Evolutionary conservation across 179 eudicot genomes (phyloP), one percentile per base, ranked within the genome.

Genomic region (Gypsophila paniculata): DNA sequence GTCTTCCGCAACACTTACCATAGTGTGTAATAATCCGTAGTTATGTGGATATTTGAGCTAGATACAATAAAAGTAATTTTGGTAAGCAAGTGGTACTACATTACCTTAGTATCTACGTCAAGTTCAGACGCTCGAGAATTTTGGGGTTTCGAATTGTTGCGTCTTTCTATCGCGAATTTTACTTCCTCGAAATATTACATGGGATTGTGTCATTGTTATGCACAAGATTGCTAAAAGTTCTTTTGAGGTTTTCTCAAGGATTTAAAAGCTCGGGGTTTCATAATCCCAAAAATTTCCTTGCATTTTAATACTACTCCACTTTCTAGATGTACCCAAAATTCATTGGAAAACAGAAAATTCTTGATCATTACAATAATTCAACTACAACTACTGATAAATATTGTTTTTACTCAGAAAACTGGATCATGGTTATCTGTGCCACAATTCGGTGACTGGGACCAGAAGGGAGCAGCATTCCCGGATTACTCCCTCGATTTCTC

Each of bases 371-470:
- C 53, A 44, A 60, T 13, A 19, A 61, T 64, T 67, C 22, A 6
- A 61, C 34, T 10, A 38, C 5, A 14, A 8, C 25, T 72, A 51
- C 18, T 73, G 70, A 66, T 25, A 6, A 12, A 46, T 46, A 36
- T 68, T 6, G 38, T 10, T 65, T 34, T 39, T 25, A 32, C 73
- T 68, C 79, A 92, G 98, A 92, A 71, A 61, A 87, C 74, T 76
- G 76, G 81, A 53, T 79, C 96, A 39, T 91, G 96, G 96, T 72
- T 93, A 76, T 93, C 96, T 19, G 98, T 93, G 78, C 98, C 98
- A 64, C 96, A 93, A 76, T 91, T 93, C 67, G 98, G 98, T 54
- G 98, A 93, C 68, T 93, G 98, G 98, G 98, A 93, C 25, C 91
- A 86, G 69, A 91, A 93, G 83, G 97, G 96, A 5, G 78, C 64